Percentiles rank a stretch among this genome's conserved stretches.
phyloP scores from a whole-genome alignment of 139 green algal genomes.

The Chlorella sp. region DNA sequence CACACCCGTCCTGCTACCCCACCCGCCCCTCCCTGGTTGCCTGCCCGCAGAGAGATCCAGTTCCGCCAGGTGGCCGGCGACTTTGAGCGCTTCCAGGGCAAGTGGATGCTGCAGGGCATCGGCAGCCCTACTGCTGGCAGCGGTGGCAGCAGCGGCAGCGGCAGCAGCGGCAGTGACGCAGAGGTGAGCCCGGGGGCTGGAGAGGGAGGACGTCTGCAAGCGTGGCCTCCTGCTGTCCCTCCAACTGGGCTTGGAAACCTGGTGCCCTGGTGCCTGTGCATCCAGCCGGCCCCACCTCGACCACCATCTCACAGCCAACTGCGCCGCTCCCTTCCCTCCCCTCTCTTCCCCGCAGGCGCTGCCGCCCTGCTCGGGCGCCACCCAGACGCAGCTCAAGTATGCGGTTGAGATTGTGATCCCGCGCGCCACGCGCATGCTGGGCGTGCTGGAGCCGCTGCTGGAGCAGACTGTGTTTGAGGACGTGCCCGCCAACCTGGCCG shows the following conservation, averaged over 20 bases:
- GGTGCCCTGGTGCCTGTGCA: too few species aligned
- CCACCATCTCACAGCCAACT: background rate
- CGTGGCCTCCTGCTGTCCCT: too few species aligned
- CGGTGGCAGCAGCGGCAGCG: background rate
- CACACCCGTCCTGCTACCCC: background rate
- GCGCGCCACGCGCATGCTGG: conserved; percentile 38
- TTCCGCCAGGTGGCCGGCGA: conserved; percentile 66
- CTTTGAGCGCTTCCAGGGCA: conserved; percentile 69
- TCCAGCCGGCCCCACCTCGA: background rate
- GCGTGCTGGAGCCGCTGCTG: conserved; percentile 66
- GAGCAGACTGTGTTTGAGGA: conserved; percentile 71
- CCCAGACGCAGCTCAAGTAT: conserved; percentile 69
- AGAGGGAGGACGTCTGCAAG: too few species aligned
- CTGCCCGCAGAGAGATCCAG: conserved; percentile 59
- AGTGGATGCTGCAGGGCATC: conserved; percentile 63
- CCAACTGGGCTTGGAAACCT: too few species aligned
- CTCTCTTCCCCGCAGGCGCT: background rate
- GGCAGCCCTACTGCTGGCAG: background rate
- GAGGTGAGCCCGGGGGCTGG: background rate
- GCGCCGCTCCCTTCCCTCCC: background rate
- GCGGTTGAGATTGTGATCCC: conserved; percentile 68
- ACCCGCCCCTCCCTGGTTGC: background rate
- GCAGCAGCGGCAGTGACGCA: background rate
- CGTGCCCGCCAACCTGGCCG: conserved; percentile 61
- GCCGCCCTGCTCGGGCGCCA: background rate